These are phyloP conservation scores for Fomitopsis palustris DNA, from an alignment of 1,284 basidiomycete genomes.

Conservation along the genomic window DNA sequence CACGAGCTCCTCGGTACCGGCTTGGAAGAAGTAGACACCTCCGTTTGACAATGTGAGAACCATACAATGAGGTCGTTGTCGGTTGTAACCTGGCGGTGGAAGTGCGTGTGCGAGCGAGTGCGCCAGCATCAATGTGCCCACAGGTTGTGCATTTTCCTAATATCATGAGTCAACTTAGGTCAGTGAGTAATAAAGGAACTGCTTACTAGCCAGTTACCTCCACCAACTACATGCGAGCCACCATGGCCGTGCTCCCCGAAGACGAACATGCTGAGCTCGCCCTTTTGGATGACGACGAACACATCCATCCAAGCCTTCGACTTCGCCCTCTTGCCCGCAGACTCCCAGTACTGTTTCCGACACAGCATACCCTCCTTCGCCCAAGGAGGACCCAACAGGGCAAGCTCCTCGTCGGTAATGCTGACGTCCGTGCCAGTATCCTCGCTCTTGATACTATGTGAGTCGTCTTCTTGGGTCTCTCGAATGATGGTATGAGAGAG, in stretches of 20 bases:
- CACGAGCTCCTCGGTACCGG: conserved; percentile 95
- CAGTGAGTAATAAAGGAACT: conserved; percentile 11
- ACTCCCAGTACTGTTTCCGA: conserved; percentile 93
- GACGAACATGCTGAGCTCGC: conserved; percentile 92
- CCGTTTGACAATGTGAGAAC: conserved; percentile 89
- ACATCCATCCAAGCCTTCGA: conserved; percentile 90
- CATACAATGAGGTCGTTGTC: conserved; percentile 90
- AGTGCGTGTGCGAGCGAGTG: conserved; percentile 88
- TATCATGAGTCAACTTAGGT: background rate
- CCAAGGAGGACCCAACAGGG: conserved; percentile 94
- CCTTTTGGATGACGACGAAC: conserved; percentile 94
- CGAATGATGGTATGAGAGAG: conserved; percentile 94
- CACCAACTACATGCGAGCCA: conserved; percentile 71
- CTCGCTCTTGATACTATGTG: conserved; percentile 63
- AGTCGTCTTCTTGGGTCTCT: conserved; percentile 91
- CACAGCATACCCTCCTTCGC: conserved; percentile 96
- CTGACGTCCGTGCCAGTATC: conserved; percentile 67
- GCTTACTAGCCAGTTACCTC: conserved; percentile 94
- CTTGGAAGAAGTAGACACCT: conserved; percentile 94
- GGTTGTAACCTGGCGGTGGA: conserved; percentile 89
- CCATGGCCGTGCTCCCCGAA: conserved; percentile 72
- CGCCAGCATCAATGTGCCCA: conserved; percentile 79
- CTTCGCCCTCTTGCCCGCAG: conserved; percentile 75
- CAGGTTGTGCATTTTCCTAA: conserved; percentile 80
- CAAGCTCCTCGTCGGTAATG: conserved; percentile 91